Conservation (phyloP, 306 rosid genomes). For the Dalbergia oliveri region DNA sequence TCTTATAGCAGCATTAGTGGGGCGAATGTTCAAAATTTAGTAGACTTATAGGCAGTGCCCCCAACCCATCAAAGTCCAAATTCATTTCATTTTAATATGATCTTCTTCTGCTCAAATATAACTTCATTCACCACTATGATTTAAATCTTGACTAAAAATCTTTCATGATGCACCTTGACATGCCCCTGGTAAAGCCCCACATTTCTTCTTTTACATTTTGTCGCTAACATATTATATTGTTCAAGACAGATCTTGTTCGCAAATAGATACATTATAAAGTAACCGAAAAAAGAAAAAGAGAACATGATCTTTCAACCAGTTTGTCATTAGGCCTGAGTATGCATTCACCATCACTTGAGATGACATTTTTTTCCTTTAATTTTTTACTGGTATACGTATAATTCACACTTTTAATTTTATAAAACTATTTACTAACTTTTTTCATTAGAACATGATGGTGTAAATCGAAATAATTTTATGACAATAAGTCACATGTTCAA, state of each 20-base stretch:
- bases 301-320: background rate
- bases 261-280: background rate
- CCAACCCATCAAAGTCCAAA: constrained; percentile 14
- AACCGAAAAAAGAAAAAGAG: no score
- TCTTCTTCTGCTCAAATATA: constrained; percentile 15
- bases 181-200: constrained; percentile 32
- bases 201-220: constrained; percentile 34
- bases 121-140: constrained; percentile 36
- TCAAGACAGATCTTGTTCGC: background rate
- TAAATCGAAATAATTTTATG: no score
- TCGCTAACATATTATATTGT: background rate
- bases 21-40: constrained; percentile 37
- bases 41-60: constrained; percentile 27
- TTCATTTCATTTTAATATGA: background rate
- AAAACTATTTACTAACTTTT: no score
- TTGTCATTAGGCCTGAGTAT: background rate
- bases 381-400: background rate
- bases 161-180: constrained; percentile 42
- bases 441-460: no score
- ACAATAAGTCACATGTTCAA: no score
- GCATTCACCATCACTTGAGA: background rate
- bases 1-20: constrained; percentile 21
- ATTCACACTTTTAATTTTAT: no score
- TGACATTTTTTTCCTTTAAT: background rate
- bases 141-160: constrained; percentile 38